Base-by-base conservation (phyloP, 2,329 filamentous ascomycete genomes). In the Colletotrichum cordylinicola region DNA sequence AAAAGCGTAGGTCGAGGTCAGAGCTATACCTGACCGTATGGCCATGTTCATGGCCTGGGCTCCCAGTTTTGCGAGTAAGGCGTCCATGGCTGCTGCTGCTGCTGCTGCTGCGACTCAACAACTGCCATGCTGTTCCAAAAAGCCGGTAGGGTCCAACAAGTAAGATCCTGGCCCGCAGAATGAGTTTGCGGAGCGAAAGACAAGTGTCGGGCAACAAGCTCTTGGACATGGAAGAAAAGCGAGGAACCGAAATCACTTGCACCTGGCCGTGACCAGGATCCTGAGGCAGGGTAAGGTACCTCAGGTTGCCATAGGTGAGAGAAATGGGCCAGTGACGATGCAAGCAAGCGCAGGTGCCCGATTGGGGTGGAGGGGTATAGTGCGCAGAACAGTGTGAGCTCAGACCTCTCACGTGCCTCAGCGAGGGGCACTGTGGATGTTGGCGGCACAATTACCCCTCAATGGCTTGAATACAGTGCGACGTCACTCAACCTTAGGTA, bases 21-120 rank as follows among this genome's bases (percentile, higher is more conserved):
- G 90, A 65, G 94, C 92, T 79, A 98, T 93, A 66, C 96, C 96
- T 21, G 95, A 96, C 66, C 94, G 90, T 80, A 98, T 96, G 82
- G 96, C 96, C 90, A 97, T 98, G 86, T 95, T 98, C 90, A 98
- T 93, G 66, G 95, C 95, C 86, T 98, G 95, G 65, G 87, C 84
- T 77, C 90, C 90, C 74, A 92, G 82, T 60, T 85, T 84, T 66
- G 87, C 81, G 73, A 92, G 84, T 77, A 92, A 88, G 70, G 88
- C 88, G 83, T 98, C 95, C 95, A 98, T 98, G 74, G 77, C 55
- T 67, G 55, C 39, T 48, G 43, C 18, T 21, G 35, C 33, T 35
- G 39, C 18, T 48, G 39, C 9, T 33, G 31, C 39, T 48, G 39
- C 39, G 10, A 48, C 43, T 70, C 58, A 52, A 18, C 31, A 72